These are phyloP conservation scores for Moelleriella libera DNA, from an alignment of 2,329 filamentous ascomycete species.

Conservation along the genomic window DNA sequence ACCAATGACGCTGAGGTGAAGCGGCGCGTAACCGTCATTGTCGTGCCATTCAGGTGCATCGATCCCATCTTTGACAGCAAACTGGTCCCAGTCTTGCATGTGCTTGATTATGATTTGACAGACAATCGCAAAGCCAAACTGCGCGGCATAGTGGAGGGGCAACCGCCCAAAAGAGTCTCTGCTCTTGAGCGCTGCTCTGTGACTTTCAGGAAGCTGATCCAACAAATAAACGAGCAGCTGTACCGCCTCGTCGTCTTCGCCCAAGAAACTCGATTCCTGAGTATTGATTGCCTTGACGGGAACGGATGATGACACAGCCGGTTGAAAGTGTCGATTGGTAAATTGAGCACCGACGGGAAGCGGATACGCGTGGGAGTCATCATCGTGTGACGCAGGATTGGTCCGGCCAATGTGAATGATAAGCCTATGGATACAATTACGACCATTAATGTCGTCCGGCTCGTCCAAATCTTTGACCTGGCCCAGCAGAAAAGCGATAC, in stretches of 20 bases:
- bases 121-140: constrained; percentile 87
- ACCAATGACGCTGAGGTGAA: constrained; percentile 85
- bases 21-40: constrained; percentile 73
- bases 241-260: constrained; percentile 62
- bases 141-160: constrained; percentile 84
- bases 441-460: constrained; percentile 81
- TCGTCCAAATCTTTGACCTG: constrained; percentile 64
- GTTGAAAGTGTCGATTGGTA: constrained; percentile 62
- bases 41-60: constrained; percentile 87
- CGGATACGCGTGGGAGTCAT: constrained; percentile 35
- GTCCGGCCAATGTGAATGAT: constrained; percentile 84
- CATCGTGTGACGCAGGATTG: constrained; percentile 36
- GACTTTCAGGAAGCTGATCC: constrained; percentile 51
- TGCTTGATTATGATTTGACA: constrained; percentile 76
- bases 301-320: constrained; percentile 54
- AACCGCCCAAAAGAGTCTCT: constrained; percentile 71
- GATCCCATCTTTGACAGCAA: constrained; percentile 72
- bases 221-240: constrained; percentile 50
- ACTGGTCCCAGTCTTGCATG: constrained; percentile 82
- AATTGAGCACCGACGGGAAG: constrained; percentile 38
- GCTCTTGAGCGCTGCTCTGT: constrained; percentile 52
- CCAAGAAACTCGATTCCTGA: constrained; percentile 52
- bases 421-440: constrained; percentile 85
- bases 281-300: constrained; percentile 45
- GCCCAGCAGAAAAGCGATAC: constrained; percentile 56